Evolutionary conservation across 73 alveolate species (phyloP).

Genomic region (Paramecium sonneborni): DNA sequence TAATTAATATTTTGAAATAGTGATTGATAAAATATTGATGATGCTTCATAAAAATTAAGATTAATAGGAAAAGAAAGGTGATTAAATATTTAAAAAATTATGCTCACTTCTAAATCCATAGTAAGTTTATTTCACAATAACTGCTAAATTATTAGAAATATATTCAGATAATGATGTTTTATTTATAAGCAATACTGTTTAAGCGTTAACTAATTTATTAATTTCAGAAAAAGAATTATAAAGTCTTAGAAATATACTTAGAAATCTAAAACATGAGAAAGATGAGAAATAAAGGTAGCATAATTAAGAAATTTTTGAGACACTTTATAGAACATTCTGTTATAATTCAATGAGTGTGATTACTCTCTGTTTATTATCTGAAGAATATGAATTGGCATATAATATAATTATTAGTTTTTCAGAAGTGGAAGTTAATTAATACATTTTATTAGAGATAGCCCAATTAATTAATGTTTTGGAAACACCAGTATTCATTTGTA

Average conservation of each 20-base stretch:
- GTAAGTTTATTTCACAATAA: slow-evolving; percentile 53
- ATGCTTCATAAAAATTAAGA: slow-evolving; percentile 51
- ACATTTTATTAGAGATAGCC: slow-evolving; percentile 37
- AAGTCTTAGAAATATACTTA: slow-evolving; percentile 39
- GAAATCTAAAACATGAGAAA: slow-evolving; percentile 37
- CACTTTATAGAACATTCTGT: slow-evolving; percentile 2
- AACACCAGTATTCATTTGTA: slow-evolving; percentile 65
- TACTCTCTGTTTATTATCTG: slow-evolving; percentile 57
- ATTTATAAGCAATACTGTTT: not conserved
- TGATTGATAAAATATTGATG: slow-evolving; percentile 44
- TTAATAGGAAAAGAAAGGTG: slow-evolving; percentile 45
- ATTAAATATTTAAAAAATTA: slow-evolving; percentile 40
- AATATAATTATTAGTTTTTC: slow-evolving; percentile 62
- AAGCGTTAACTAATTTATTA: slow-evolving; percentile 2
- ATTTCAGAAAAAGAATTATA: slow-evolving; percentile 47
- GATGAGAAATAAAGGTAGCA: not conserved
- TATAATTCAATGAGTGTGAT: slow-evolving; percentile 62
- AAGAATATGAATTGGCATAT: slow-evolving; percentile 64
- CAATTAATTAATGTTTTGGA: slow-evolving; percentile 46
- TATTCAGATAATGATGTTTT: slow-evolving; percentile 38
- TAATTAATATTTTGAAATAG: slow-evolving; percentile 58
- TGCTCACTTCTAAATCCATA: slow-evolving; percentile 56
- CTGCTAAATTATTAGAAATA: slow-evolving; percentile 57
- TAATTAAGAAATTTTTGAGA: not conserved
- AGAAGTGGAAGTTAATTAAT: slow-evolving; percentile 60